Evolutionary conservation across 1,139 yeast species (phyloP).

Genomic region (Kluyveromyces marxianus): DNA sequence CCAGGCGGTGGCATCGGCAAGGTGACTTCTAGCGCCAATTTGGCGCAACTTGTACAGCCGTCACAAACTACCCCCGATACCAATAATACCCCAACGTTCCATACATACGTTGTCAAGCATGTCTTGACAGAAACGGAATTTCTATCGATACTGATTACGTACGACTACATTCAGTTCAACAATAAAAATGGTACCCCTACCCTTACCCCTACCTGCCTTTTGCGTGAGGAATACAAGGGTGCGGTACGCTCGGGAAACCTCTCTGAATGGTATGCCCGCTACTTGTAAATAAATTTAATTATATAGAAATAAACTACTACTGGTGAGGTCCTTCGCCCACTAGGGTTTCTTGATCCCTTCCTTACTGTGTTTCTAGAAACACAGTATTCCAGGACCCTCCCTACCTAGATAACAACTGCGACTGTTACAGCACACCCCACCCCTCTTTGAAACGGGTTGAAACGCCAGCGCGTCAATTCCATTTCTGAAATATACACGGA

Average conservation of each 20-base stretch:
- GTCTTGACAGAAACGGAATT: not conserved
- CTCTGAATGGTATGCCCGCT: constrained; percentile 1
- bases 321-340: no score
- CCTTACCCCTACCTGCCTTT: not conserved
- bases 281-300: not conserved
- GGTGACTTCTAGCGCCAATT: not conserved
- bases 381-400: no score
- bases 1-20: constrained; percentile 89
- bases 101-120: not conserved
- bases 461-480: no score
- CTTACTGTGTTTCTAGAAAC: no score
- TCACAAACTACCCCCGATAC: not conserved
- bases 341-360: no score
- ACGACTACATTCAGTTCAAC: constrained; percentile 1
- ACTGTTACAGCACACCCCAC: no score
- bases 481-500: no score
- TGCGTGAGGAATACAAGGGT: constrained; percentile 2
- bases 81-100: not conserved
- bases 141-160: not conserved
- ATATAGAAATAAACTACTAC: no score
- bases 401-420: no score
- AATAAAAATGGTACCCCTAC: not conserved
- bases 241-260: constrained; percentile 1
- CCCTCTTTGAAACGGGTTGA: no score
- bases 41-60: not conserved